These are phyloP conservation scores for Pouteria glomerata DNA, from an alignment of 148 eudicot species.

Conservation along the genomic window DNA sequence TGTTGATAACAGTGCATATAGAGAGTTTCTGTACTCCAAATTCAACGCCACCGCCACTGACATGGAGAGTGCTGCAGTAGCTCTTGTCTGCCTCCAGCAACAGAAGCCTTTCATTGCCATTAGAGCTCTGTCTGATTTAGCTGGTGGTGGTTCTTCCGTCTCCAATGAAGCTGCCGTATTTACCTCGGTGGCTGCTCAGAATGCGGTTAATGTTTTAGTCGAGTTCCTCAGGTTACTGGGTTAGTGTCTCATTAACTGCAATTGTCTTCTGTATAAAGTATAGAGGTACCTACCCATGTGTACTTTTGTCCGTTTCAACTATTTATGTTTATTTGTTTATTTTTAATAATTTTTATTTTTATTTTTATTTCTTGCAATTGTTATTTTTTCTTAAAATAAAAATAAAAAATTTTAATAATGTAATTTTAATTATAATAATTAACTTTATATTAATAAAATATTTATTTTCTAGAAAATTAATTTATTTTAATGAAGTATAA, in stretches of 20 bases:
- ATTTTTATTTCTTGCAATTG: too few relatives aligned
- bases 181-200: conserved; percentile 43
- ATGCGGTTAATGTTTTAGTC: conserved; percentile 30
- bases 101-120: conserved; percentile 37
- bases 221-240: conserved; percentile 21
- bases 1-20: conserved; percentile 51
- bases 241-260: not conserved
- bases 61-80: conserved; percentile 63
- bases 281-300: too few relatives aligned
- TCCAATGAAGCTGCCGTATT: conserved; percentile 49
- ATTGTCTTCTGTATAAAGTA: too few relatives aligned
- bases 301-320: too few relatives aligned
- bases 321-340: too few relatives aligned
- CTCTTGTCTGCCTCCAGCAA: conserved; percentile 48
- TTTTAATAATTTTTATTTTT: too few relatives aligned
- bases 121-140: conserved; percentile 54
- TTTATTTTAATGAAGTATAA: too few relatives aligned
- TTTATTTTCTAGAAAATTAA: too few relatives aligned
- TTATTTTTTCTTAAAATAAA: too few relatives aligned
- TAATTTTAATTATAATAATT: too few relatives aligned
- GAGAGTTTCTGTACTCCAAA: conserved; percentile 25
- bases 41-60: conserved; percentile 35
- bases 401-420: too few relatives aligned
- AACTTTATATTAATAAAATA: too few relatives aligned
- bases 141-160: conserved; percentile 49